Conservation (phyloP, 495 filamentous ascomycete species). For the Penicilliopsis zonata region DNA sequence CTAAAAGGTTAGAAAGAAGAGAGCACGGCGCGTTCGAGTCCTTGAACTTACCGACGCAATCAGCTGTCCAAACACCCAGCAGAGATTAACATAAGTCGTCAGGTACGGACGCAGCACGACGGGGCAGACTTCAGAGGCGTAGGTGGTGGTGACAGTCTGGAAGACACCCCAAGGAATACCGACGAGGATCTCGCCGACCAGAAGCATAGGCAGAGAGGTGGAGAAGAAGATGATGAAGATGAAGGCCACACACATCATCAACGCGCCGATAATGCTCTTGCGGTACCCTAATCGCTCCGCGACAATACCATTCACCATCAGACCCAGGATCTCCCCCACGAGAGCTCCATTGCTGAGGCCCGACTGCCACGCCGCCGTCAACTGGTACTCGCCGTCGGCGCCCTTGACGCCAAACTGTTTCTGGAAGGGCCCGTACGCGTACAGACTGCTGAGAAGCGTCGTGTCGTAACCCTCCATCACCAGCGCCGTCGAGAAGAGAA, state of each 20-base stretch:
- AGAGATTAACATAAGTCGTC: too few relatives aligned
- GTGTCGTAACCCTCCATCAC: slow-evolving; percentile 31
- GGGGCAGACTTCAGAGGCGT: slow-evolving; percentile 39
- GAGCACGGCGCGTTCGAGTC: too few relatives aligned
- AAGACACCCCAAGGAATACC: slow-evolving; percentile 29
- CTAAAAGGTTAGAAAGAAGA: too few relatives aligned
- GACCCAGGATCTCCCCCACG: slow-evolving; percentile 51
- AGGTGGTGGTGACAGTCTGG: slow-evolving; percentile 38
- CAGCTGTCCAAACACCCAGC: slow-evolving; percentile 41
- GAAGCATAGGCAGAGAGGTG: slow-evolving; percentile 4
- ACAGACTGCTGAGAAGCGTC: slow-evolving; percentile 13
- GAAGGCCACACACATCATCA: slow-evolving; percentile 28
- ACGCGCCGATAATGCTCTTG: slow-evolving; percentile 46
- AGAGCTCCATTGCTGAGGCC: slow-evolving; percentile 47
- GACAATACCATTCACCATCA: slow-evolving; percentile 50
- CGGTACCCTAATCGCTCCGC: slow-evolving; percentile 51
- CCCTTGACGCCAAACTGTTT: slow-evolving; percentile 16
- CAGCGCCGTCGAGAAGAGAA: slow-evolving; percentile 20
- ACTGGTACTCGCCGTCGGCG: slow-evolving; percentile 17
- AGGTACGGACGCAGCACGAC: slow-evolving; percentile 28
- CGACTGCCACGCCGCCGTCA: slow-evolving; percentile 45
- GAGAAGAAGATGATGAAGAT: slow-evolving; percentile 16
- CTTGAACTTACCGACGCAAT: slow-evolving; percentile 34
- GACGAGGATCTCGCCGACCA: slow-evolving; percentile 5
- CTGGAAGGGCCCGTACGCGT: too few relatives aligned